These are phyloP conservation scores for Pythium grandisporangium DNA, from an alignment of 352 stramenopile genomes.

Conservation along the genomic window DNA sequence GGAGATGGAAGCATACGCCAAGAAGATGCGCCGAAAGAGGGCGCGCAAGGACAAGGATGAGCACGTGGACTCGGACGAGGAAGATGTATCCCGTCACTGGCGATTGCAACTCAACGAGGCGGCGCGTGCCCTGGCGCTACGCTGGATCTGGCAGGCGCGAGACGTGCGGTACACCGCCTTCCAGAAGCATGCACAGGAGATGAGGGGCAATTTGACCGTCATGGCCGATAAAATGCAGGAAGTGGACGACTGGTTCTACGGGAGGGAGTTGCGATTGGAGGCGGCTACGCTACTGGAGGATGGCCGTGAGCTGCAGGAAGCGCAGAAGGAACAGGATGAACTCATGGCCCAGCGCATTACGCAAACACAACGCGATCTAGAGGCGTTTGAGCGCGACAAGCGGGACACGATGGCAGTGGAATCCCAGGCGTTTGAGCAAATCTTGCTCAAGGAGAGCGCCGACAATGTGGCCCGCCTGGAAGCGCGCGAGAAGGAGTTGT, in stretches of 20 bases:
- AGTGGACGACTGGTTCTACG: conserved; percentile 93
- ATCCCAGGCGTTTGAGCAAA: conserved; percentile 44
- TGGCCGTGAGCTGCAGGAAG: conserved; percentile 35
- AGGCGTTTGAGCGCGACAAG: conserved; percentile 67
- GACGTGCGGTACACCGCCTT: conserved; percentile 44
- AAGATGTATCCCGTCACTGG: conserved; percentile 62
- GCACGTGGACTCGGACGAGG: conserved; percentile 66
- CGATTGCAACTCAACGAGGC: conserved; percentile 79
- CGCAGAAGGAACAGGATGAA: conserved; percentile 63
- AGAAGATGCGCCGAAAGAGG: conserved; percentile 78
- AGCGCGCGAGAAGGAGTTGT: conserved; percentile 66
- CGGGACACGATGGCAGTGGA: conserved; percentile 46
- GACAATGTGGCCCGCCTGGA: conserved; percentile 38
- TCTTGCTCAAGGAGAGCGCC: conserved; percentile 46
- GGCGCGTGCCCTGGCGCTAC: conserved; percentile 54
- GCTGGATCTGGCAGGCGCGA: conserved; percentile 77
- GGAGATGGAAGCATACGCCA: conserved; percentile 91
- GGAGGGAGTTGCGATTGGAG: conserved; percentile 78
- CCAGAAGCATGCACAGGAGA: conserved; percentile 28
- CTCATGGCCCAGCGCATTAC: conserved; percentile 68
- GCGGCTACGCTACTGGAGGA: conserved; percentile 54
- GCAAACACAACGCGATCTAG: conserved; percentile 79
- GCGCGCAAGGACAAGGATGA: conserved; percentile 45
- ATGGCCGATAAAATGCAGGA: conserved; percentile 80
- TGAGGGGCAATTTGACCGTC: conserved; percentile 41